A percentile compares a stretch with the other conserved stretches of the same genome.
Conservation (phyloP, 1,284 basidiomycete species). For the Ustilago curta region DNA sequence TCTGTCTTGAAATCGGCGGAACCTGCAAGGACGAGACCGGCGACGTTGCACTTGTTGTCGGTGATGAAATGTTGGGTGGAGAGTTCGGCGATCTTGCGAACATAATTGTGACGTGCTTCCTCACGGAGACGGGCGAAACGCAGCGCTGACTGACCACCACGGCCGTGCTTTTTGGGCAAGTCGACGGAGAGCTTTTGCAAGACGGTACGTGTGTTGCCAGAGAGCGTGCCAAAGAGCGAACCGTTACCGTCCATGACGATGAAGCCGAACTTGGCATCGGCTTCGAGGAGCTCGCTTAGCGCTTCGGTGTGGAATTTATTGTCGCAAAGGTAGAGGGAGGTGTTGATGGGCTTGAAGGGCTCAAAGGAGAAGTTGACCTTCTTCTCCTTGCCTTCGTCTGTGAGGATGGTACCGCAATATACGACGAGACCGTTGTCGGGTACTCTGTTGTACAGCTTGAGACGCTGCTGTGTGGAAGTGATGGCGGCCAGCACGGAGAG, state of each 20-base stretch:
- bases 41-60: constrained; percentile 97
- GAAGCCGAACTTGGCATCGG: constrained; percentile 97
- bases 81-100: constrained; percentile 96
- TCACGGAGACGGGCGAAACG: constrained; percentile 99
- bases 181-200: constrained; percentile 99
- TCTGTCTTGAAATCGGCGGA: constrained; percentile 99
- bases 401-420: constrained; percentile 90
- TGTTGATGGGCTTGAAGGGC: constrained; percentile 93
- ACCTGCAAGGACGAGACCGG: constrained; percentile 95
- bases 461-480: constrained; percentile 96
- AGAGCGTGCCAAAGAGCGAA: constrained; percentile 92
- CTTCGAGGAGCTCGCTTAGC: constrained; percentile 93
- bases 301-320: constrained; percentile 99
- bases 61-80: constrained; percentile 99
- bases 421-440: constrained; percentile 97
- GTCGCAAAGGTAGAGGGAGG: constrained; percentile 94
- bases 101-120: constrained; percentile 99
- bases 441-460: constrained; percentile 90
- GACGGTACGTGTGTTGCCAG: constrained; percentile 96
- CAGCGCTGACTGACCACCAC: constrained; percentile 99
- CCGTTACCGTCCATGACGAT: constrained; percentile 99
- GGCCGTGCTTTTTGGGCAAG: constrained; percentile 98
- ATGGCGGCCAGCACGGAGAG: constrained; percentile 97
- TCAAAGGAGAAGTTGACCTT: constrained; percentile 91
- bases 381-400: constrained; percentile 96